Conservation (phyloP, 1,284 basidiomycete species). For the Cutaneotrichosporon cavernicola region DNA sequence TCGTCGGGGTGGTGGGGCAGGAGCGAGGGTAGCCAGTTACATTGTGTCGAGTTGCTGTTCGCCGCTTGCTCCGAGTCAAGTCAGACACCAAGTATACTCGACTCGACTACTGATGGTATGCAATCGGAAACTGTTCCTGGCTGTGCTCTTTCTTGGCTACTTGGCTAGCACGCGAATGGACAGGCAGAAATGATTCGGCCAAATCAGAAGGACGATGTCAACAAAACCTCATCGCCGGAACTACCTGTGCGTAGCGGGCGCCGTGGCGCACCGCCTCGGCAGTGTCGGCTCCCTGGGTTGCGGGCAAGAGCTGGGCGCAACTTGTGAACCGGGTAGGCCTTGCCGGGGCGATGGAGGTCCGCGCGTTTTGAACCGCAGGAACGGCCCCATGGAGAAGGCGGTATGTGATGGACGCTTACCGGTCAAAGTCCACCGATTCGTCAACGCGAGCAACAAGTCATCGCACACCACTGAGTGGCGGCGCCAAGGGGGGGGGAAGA, state of each 20-base stretch:
- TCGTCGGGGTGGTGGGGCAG: not conserved
- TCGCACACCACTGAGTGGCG: not conserved
- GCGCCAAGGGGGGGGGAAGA: not conserved
- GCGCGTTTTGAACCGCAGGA: not conserved
- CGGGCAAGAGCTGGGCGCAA: not conserved
- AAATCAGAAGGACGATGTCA: slow-evolving; percentile 5
- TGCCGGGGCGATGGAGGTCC: not conserved
- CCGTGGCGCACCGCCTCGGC: not conserved
- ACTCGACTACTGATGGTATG: not conserved
- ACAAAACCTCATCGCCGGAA: not conserved
- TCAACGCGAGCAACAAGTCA: not conserved
- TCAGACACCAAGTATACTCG: not conserved
- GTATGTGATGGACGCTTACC: not conserved
- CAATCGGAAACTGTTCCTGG: not conserved
- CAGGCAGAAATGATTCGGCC: not conserved
- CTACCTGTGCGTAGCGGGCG: not conserved
- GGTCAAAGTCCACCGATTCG: not conserved
- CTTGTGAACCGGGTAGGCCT: not conserved
- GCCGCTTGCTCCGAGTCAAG: not conserved
- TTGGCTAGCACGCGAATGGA: not conserved
- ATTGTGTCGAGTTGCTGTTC: not conserved
- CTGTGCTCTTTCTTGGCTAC: not conserved
- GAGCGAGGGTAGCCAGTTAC: not conserved
- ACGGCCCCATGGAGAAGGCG: slow-evolving; percentile 1
- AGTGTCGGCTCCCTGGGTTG: not conserved